Evolutionary conservation across 2,329 filamentous ascomycete species (phyloP).

Genomic region (Pseudogymnoascus sp.): DNA sequence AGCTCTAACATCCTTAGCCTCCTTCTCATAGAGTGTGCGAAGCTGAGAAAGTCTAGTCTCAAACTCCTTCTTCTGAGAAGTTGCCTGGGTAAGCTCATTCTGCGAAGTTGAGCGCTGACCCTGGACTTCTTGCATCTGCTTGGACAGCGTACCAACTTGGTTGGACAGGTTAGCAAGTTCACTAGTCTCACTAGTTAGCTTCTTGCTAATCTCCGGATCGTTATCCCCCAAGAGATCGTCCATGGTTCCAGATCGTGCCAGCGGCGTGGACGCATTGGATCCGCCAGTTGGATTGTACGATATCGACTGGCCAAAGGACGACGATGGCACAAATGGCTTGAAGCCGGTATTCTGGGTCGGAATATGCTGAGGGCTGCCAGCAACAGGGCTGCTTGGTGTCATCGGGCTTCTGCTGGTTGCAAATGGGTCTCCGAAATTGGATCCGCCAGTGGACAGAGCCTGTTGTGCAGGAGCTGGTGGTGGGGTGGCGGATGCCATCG

Average conservation of each 20-base stretch:
- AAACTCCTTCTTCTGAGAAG: constrained; percentile 84
- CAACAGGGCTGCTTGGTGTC: constrained; percentile 22
- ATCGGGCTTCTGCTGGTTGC: constrained; percentile 30
- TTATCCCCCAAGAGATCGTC: constrained; percentile 89
- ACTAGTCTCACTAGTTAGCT: constrained; percentile 77
- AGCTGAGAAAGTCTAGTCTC: constrained; percentile 82
- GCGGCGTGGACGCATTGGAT: constrained; percentile 26
- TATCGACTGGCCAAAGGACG: constrained; percentile 79
- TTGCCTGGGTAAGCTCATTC: constrained; percentile 71
- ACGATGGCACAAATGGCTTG: constrained; percentile 87
- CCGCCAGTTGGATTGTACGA: constrained; percentile 65
- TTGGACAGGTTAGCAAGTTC: constrained; percentile 95
- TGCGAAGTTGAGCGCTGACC: constrained; percentile 70
- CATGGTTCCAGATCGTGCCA: constrained; percentile 41
- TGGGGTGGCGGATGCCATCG: constrained; percentile 43
- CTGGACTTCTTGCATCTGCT: constrained; percentile 90
- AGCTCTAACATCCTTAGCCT: constrained; percentile 75
- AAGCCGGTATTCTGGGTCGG: constrained; percentile 44
- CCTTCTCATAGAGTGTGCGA: constrained; percentile 82
- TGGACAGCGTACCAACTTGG: constrained; percentile 82
- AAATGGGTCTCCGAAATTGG: constrained; percentile 41
- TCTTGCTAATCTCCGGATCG: constrained; percentile 81
- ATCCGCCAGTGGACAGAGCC: constrained; percentile 65
- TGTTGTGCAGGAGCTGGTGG: constrained; percentile 49
- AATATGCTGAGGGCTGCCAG: constrained; percentile 18